Evolutionary conservation across 2,329 filamentous ascomycete species (phyloP).

Genomic region (Colletotrichum agaves): DNA sequence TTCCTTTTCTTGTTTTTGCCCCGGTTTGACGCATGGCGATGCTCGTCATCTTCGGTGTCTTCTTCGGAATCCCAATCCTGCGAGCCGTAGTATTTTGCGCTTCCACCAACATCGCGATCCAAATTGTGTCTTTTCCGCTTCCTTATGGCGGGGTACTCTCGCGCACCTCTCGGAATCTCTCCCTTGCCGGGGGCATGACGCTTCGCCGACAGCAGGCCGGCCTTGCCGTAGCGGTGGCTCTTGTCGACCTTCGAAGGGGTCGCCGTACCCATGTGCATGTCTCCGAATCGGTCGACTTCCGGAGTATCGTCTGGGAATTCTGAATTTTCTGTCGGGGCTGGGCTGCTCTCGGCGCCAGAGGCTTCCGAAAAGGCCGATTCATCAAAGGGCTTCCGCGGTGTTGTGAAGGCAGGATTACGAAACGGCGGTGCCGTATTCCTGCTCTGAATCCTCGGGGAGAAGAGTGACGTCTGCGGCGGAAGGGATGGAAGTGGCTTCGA

Average conservation of each 20-base stretch:
- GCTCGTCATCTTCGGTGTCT: conserved; percentile 59
- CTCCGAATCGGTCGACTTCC: conserved; percentile 59
- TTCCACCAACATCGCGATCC: conserved; percentile 62
- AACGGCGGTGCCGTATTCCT: conserved; percentile 62
- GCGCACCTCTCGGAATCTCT: conserved; percentile 66
- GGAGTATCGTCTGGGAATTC: conserved; percentile 65
- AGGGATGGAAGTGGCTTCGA: conserved; percentile 52
- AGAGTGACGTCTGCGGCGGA: conserved; percentile 57
- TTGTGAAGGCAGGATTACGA: conserved; percentile 73
- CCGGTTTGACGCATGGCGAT: conserved; percentile 36
- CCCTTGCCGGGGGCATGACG: conserved; percentile 67
- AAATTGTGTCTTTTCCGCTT: conserved; percentile 64
- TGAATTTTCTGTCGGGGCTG: conserved; percentile 67
- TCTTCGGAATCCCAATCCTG: conserved; percentile 58
- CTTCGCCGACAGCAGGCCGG: conserved; percentile 51
- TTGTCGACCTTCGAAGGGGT: conserved; percentile 60
- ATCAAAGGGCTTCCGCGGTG: conserved; percentile 68
- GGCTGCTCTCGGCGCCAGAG: conserved; percentile 70
- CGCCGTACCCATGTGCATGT: conserved; percentile 56
- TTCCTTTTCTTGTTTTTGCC: conserved; percentile 37
- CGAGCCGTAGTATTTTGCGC: conserved; percentile 56
- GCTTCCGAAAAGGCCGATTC: conserved; percentile 64
- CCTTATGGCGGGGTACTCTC: conserved; percentile 54
- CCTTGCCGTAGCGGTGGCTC: conserved; percentile 56
- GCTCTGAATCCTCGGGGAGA: conserved; percentile 56